phyloP scores from a whole-genome alignment of 208 protist species.

The Phytomonas sp. region DNA sequence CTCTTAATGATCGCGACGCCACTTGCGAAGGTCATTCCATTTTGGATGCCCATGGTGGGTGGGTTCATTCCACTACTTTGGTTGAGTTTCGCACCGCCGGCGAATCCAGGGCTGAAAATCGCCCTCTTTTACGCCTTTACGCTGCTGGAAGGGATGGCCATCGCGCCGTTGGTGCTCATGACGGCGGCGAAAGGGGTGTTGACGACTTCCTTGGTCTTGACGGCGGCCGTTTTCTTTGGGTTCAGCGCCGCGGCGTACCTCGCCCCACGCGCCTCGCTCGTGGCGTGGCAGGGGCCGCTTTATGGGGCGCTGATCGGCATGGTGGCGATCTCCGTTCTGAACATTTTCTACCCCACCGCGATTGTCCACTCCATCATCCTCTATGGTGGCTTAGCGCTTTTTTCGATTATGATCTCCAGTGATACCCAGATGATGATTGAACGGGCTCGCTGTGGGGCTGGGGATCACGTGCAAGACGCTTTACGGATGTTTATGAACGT shows the following conservation, averaged over 20 bases:
- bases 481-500: conserved; percentile 82
- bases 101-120: conserved; percentile 62
- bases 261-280: conserved; percentile 60
- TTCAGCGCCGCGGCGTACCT: conserved; percentile 83
- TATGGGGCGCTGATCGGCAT: conserved; percentile 81
- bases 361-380: conserved; percentile 80
- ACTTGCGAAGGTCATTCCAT: conserved; percentile 58
- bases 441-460: conserved; percentile 68
- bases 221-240: conserved; percentile 73
- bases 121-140: conserved; percentile 75
- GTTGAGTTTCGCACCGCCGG: conserved; percentile 70
- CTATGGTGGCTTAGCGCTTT: conserved; percentile 83
- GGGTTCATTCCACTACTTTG: conserved; percentile 81
- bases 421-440: conserved; percentile 90
- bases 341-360: conserved; percentile 81
- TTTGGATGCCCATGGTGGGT: conserved; percentile 76
- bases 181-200: conserved; percentile 77
- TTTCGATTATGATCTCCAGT: conserved; percentile 69
- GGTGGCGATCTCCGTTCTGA: conserved; percentile 71
- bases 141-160: conserved; percentile 73
- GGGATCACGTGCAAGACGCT: conserved; percentile 78
- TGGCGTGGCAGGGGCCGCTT: conserved; percentile 80
- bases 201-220: conserved; percentile 68
- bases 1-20: conserved; percentile 79
- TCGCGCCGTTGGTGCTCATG: conserved; percentile 68